A percentile compares a stretch with the other conserved stretches of the same genome.
Conservation (phyloP, 2,329 filamentous ascomycete species). For the Phaeosphaeria sp. region DNA sequence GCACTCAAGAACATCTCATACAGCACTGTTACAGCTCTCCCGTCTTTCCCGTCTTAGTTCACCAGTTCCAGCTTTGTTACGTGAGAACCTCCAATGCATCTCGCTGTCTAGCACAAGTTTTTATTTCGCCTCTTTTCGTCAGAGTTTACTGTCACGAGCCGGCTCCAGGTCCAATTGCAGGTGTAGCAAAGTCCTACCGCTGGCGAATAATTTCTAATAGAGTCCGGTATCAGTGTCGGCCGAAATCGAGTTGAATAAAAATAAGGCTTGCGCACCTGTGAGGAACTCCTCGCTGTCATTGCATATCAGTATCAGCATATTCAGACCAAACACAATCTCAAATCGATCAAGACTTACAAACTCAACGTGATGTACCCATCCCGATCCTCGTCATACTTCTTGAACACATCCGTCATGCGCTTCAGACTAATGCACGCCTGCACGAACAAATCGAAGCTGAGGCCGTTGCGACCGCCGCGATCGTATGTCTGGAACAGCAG, state of each 20-base stretch:
- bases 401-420: slow-evolving; percentile 99
- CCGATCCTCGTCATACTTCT: slow-evolving; percentile 96
- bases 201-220: slow-evolving; percentile 55
- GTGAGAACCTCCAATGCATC: too few relatives aligned
- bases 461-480: slow-evolving; percentile 54
- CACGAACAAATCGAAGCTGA: slow-evolving; percentile 88
- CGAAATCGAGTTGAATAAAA: slow-evolving; percentile 61
- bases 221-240: slow-evolving; percentile 58
- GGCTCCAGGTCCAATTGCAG: neutral
- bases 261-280: slow-evolving; percentile 62
- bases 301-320: slow-evolving; percentile 10
- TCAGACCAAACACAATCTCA: too few relatives aligned
- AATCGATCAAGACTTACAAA: slow-evolving; percentile 62
- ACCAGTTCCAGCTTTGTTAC: too few relatives aligned
- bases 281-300: slow-evolving; percentile 57
- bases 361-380: slow-evolving; percentile 77
- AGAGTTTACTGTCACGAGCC: too few relatives aligned
- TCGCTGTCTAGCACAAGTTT: too few relatives aligned
- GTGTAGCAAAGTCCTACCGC: slow-evolving; percentile 23
- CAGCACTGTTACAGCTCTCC: neutral
- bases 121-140: too few relatives aligned
- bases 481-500: slow-evolving; percentile 90
- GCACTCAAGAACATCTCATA: neutral
- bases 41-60: too few relatives aligned
- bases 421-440: slow-evolving; percentile 97